phyloP scores from a whole-genome alignment of 352 stramenopile species.

The Pythium periplocum region DNA sequence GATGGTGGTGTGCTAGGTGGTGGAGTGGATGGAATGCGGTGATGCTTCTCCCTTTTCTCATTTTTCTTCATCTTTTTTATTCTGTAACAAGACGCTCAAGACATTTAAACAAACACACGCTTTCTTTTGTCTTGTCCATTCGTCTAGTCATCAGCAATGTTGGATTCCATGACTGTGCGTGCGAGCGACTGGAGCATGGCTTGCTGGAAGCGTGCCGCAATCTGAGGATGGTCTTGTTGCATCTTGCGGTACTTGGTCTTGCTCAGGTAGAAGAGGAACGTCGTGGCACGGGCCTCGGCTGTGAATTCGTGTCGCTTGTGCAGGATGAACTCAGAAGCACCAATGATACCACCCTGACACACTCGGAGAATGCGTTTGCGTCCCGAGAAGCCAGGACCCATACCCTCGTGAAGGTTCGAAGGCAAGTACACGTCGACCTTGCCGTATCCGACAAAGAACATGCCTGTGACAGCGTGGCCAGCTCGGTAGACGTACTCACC shows the following conservation, averaged over 20 bases:
- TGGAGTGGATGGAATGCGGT: too few relatives aligned
- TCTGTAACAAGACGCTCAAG: background rate
- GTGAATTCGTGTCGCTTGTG: conserved; percentile 82
- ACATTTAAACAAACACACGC: too few relatives aligned
- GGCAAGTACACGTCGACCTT: conserved; percentile 85
- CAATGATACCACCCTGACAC: conserved; percentile 74
- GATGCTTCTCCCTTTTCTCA: background rate
- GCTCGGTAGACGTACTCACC: conserved; percentile 69
- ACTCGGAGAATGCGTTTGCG: conserved; percentile 78
- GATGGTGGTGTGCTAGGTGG: too few relatives aligned
- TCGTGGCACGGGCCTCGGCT: conserved; percentile 54
- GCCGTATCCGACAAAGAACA: conserved; percentile 82
- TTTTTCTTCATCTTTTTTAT: background rate
- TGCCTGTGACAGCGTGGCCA: conserved; percentile 49
- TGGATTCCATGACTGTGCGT: conserved; percentile 79
- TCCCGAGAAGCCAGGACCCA: conserved; percentile 73
- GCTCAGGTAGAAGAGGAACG: conserved; percentile 79
- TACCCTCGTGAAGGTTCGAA: conserved; percentile 68
- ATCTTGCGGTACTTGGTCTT: conserved; percentile 66
- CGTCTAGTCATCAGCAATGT: conserved; percentile 72
- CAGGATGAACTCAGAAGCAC: conserved; percentile 73
- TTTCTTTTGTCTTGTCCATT: background rate
- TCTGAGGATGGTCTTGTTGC: conserved; percentile 53
- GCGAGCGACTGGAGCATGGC: conserved; percentile 85
- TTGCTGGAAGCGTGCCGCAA: conserved; percentile 77